Evolutionary conservation across 345 rosid species (phyloP), one percentile per base, ranked within the genome.

Genomic region (Tarenaya hassleriana): DNA sequence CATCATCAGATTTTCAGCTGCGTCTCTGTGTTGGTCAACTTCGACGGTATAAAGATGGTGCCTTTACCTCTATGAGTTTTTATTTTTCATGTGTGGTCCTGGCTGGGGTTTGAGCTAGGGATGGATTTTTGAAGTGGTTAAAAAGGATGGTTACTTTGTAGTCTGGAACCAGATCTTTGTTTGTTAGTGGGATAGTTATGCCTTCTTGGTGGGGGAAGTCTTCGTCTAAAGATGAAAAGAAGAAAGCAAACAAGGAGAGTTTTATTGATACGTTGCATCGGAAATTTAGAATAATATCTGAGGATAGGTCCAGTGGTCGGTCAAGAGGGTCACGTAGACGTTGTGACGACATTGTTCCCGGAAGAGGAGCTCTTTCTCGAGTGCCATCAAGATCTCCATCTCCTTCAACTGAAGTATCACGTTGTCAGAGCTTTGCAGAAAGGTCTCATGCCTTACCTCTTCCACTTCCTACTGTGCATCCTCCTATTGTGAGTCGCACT

Each of bases 371-470:
- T 44, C 64, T 68, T 16, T 87, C 94, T 63, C 77, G 71, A 34
- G 72, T 78, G 38, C 87, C 75, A 1, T 87, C 96, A 5, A 77
- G 87, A 59, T 81, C 87, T 16, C 75, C 85, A 1, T 87, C 94
- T 39, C 88, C 90, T 50, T 76, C 96, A 7, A 73, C 73, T 42
- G 72, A 67, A 48, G 96, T 84, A 40, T 61, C 82, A 17, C 79
- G 90, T 12, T 87, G 90, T 72, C 96, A 84, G 73, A 87, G 94
- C 58, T 87, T 87, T 64, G 80, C 73, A 3, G 96, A 73, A 54
- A 77, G 88, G 70, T 67, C 83, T 58, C 69, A 44, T 63, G 83
- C 96, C 9, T 87, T 81, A 24, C 96, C 96, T 52, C 96, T 84
- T 69, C 96, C 96, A 45, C 82, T 79, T 57, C 96, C 96, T 60